Conservation (phyloP, 2,329 filamentous ascomycete species). For the Alternaria alternata region DNA sequence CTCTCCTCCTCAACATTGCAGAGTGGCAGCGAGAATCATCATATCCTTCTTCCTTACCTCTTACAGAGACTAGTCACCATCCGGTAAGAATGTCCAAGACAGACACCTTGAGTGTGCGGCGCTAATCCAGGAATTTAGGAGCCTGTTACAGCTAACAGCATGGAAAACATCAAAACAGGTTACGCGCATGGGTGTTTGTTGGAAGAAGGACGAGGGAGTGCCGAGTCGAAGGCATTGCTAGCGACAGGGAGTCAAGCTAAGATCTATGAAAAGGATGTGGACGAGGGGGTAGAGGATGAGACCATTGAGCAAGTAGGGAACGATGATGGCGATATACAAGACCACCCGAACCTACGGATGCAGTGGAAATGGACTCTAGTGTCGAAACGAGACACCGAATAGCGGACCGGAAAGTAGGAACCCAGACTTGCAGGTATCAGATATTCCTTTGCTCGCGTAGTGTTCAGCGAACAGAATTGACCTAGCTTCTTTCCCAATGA, state of each 20-base stretch:
- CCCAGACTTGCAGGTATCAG: not conserved
- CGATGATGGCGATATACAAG: constrained; percentile 10
- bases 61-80: not conserved
- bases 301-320: constrained; percentile 12
- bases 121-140: not conserved
- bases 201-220: constrained; percentile 22
- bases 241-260: not conserved
- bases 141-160: not conserved
- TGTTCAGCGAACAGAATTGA: not conserved
- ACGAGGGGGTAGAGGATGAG: constrained; percentile 7
- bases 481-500: not conserved
- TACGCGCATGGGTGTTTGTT: constrained; percentile 22
- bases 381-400: constrained; percentile 18
- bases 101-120: not conserved
- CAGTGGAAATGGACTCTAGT: constrained; percentile 26
- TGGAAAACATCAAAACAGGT: not conserved
- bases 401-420: not conserved
- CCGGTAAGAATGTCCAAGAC: too few relatives aligned
- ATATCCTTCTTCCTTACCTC: not conserved
- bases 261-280: not conserved
- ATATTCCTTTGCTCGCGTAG: not conserved
- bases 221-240: not conserved
- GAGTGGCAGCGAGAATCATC: not conserved
- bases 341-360: constrained; percentile 23
- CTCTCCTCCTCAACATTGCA: not conserved